Evolutionary conservation across 2,329 filamentous ascomycete species (phyloP).

Genomic region (Cryphonectria japonica): DNA sequence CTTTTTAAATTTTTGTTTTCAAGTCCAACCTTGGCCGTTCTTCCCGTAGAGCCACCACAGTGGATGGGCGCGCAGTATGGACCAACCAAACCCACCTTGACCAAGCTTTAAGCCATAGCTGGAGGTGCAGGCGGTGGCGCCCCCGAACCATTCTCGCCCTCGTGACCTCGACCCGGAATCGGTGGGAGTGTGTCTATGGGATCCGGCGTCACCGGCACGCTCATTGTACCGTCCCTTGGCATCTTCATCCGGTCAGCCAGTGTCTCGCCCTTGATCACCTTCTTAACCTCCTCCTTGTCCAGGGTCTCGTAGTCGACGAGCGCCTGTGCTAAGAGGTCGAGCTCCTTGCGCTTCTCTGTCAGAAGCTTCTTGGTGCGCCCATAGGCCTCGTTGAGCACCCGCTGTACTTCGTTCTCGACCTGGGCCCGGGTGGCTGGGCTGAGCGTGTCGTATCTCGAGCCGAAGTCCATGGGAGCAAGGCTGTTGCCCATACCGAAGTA

Average conservation of each 20-base stretch:
- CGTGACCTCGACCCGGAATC: constrained; percentile 23
- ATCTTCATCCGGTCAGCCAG: constrained; percentile 70
- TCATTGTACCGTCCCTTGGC: constrained; percentile 61
- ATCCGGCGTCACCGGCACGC: constrained; percentile 57
- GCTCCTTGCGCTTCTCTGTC: constrained; percentile 75
- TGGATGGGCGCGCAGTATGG: not conserved
- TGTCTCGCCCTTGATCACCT: constrained; percentile 85
- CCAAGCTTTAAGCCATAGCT: constrained; percentile 18
- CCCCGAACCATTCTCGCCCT: constrained; percentile 21
- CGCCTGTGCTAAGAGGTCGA: constrained; percentile 86
- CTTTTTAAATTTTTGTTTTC: not conserved
- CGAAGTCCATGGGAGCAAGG: constrained; percentile 88
- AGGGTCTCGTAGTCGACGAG: constrained; percentile 94
- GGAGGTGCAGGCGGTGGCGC: constrained; percentile 27
- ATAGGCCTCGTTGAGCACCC: constrained; percentile 80
- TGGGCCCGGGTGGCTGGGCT: constrained; percentile 84
- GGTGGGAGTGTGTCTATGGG: constrained; percentile 30
- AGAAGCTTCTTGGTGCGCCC: constrained; percentile 74
- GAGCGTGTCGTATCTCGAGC: constrained; percentile 76
- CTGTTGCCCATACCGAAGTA: constrained; percentile 85
- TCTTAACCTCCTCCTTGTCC: constrained; percentile 85
- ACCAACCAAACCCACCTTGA: not conserved
- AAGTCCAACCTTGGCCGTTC: not conserved
- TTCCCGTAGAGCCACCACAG: not conserved
- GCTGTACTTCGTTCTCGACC: constrained; percentile 88